Base-by-base conservation (phyloP, 768 basidiomycete species). In the Leccinum uliginosum region DNA sequence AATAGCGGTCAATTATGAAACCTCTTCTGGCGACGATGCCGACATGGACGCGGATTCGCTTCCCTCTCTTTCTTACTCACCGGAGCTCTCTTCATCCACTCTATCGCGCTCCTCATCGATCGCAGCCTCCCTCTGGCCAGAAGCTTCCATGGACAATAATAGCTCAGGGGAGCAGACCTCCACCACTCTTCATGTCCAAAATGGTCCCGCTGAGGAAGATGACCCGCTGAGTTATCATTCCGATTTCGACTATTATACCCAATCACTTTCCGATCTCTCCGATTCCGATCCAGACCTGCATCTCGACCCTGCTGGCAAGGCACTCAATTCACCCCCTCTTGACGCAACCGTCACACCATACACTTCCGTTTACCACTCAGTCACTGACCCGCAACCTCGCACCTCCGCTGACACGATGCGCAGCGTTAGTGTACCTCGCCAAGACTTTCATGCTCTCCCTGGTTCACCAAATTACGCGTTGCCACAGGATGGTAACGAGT, bases 41-140 rank as follows among this genome's bases (percentile, higher is more conserved):
- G 69, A 67, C 57, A 63, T 67, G 47, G 71, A 70, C 55, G 62
- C 66, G 47, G 71, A 69, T 48, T 69, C 74, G 9, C 63, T 74
- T 55, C 74, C 71, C 32, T 66, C 66, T 24, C 72, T 67, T 55
- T 74, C 75, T 43, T 67, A 60, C 45, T 67, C 66, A 54, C 71
- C 67, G 38, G 73, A 67, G 52, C 69, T 65, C 58, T 72, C 65
- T 57, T 73, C 67, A 10, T 67, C 68, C 63, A 68, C 75, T 5
- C 70, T 77, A 58, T 79, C 80, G 60, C 75, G 75, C 30, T 75
- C 80, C 11, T 64, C 75, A 6, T 81, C 80, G 6, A 60, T 65
- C 49, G 74, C 69, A 21, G 75, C 75, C 0, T 79, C 75, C 12
- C 55, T 67, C 35, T 70, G 59, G 32, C 62, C 55, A 17, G 63